phyloP scores from a whole-genome alignment of 2,329 filamentous ascomycete genomes.

The Stemphylium vesicarium region DNA sequence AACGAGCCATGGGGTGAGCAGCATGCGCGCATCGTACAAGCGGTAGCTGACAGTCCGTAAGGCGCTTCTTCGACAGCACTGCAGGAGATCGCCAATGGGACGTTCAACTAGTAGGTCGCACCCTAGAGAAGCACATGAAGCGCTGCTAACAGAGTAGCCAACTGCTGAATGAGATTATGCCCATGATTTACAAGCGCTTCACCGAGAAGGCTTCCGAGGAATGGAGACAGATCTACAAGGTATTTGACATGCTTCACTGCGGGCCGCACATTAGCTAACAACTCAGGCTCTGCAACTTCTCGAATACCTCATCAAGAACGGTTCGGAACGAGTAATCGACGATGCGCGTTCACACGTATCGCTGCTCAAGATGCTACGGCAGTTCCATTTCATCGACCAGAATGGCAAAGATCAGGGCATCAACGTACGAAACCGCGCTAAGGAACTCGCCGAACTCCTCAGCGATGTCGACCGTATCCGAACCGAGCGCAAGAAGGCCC shows the following conservation, averaged over 20 bases:
- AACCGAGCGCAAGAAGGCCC: slow-evolving; percentile 81
- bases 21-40: slow-evolving; percentile 59
- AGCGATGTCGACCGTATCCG: slow-evolving; percentile 88
- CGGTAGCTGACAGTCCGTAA: slow-evolving; percentile 25
- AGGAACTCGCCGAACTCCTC: slow-evolving; percentile 93
- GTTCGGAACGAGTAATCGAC: slow-evolving; percentile 95
- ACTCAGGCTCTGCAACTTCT: slow-evolving; percentile 79
- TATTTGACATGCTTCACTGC: slow-evolving; percentile 42
- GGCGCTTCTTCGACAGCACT: slow-evolving; percentile 82
- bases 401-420: slow-evolving; percentile 99
- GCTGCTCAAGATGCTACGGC: slow-evolving; percentile 95
- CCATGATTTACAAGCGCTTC: slow-evolving; percentile 99
- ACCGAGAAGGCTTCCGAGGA: slow-evolving; percentile 98
- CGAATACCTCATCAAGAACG: slow-evolving; percentile 97
- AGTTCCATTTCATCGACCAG: slow-evolving; percentile 95
- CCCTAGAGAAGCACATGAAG: background rate
- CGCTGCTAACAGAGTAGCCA: slow-evolving; percentile 65
- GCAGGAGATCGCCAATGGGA: slow-evolving; percentile 98
- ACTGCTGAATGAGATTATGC: slow-evolving; percentile 99
- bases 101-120: slow-evolving; percentile 87
- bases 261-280: slow-evolving; percentile 21
- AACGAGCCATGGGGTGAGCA: slow-evolving; percentile 90
- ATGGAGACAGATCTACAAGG: slow-evolving; percentile 99
- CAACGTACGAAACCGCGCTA: slow-evolving; percentile 95
- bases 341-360: slow-evolving; percentile 95